A percentile compares a stretch with the other conserved stretches of the same genome.
Evolutionary conservation across 129 eudicot species (phyloP).

Genomic region (Saussurea involucrata): DNA sequence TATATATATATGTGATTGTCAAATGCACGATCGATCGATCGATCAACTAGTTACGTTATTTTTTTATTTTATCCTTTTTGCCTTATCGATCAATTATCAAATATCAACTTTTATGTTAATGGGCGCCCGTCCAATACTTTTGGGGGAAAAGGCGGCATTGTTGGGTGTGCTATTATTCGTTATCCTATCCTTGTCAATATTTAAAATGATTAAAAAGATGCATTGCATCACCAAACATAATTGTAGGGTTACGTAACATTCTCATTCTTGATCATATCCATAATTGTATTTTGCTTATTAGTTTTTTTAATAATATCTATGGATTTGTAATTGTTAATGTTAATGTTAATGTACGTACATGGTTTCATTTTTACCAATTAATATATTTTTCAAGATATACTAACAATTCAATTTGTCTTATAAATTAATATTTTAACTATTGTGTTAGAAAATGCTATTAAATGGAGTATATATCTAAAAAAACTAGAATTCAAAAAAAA

Average conservation of each 20-base stretch:
- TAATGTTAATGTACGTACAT: neutral
- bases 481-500: too few species aligned
- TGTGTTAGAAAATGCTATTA: too few species aligned
- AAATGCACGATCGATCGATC: too few species aligned
- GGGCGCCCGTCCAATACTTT: slow-evolving; percentile 10
- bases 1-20: neutral
- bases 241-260: neutral
- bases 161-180: slow-evolving; percentile 10
- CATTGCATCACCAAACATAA: slow-evolving; percentile 10
- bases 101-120: neutral
- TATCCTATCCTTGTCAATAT: slow-evolving; percentile 17
- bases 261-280: slow-evolving; percentile 5
- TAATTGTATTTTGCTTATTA: neutral
- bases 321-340: neutral
- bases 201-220: neutral
- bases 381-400: too few species aligned
- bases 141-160: slow-evolving; percentile 1
- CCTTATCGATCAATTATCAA: neutral
- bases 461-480: too few species aligned
- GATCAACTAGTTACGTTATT: neutral
- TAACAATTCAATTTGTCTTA: too few species aligned
- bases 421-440: too few species aligned
- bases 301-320: neutral
- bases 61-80: neutral
- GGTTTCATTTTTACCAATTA: neutral